Percentiles rank a stretch among this genome's conserved stretches.
phyloP scores from a whole-genome alignment of 1,139 yeast genomes.

The Blastobotrys persicus region DNA sequence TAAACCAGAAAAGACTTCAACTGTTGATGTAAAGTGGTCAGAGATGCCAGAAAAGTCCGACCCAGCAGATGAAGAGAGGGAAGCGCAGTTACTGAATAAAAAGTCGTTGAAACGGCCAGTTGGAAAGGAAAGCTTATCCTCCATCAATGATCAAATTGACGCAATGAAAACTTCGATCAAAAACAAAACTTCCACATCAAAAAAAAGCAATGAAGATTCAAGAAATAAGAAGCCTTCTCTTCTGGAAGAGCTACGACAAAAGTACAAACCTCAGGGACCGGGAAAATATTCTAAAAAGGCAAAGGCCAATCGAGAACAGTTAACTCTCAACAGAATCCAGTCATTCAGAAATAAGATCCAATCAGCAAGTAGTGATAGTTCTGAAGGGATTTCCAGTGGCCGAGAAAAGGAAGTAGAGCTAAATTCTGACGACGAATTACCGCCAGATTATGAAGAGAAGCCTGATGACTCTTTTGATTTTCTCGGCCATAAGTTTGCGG shows the following conservation, averaged over 20 bases:
- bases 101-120: constrained; percentile 4
- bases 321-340: constrained; percentile 23
- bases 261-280: constrained; percentile 7
- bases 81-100: too few species aligned
- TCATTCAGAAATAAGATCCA: constrained; percentile 30
- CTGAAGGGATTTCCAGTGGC: background rate
- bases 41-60: background rate
- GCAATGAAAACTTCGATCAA: constrained; percentile 14
- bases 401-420: constrained; percentile 13
- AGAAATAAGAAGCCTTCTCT: constrained; percentile 3
- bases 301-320: constrained; percentile 15
- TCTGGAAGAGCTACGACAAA: constrained; percentile 12
- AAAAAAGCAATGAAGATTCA: background rate
- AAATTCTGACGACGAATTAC: constrained; percentile 28
- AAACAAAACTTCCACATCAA: constrained; percentile 12
- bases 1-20: too few species aligned
- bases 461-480: constrained; percentile 25
- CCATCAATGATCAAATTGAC: constrained; percentile 15
- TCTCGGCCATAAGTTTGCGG: constrained; percentile 29
- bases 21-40: background rate
- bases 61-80: too few species aligned
- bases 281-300: constrained; percentile 18
- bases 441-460: constrained; percentile 31
- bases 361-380: constrained; percentile 10
- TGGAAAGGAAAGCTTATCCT: background rate